Evolutionary conservation across 768 basidiomycete genomes (phyloP).

Genomic region (Termitomyces sp.): DNA sequence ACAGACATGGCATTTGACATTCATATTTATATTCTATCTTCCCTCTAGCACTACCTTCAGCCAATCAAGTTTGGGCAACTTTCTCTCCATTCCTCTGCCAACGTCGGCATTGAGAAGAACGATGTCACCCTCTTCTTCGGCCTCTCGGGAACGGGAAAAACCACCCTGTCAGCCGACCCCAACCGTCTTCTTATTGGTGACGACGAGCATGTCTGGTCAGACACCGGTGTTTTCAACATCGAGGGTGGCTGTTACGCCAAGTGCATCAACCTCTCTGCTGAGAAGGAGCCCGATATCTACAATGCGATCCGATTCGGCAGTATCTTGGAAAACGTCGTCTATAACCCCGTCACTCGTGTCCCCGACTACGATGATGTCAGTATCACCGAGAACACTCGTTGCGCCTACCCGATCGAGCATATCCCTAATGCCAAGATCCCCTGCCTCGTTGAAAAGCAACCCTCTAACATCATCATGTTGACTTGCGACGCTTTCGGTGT

Average conservation of each 20-base stretch:
- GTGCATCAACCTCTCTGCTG: conserved; percentile 90
- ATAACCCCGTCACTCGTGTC: conserved; percentile 72
- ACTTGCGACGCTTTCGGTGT: conserved; percentile 99
- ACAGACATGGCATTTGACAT: conserved; percentile 4
- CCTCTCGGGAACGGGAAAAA: conserved; percentile 97
- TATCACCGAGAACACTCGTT: conserved; percentile 99
- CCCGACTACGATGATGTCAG: conserved; percentile 95
- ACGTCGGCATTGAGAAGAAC: conserved; percentile 81
- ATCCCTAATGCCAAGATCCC: conserved; percentile 96
- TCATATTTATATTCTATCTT: conserved; percentile 8
- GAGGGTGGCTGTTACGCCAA: conserved; percentile 99
- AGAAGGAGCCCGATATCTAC: conserved; percentile 98
- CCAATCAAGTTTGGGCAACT: conserved; percentile 98
- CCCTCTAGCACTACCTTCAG: conserved; percentile 84
- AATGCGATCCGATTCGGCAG: conserved; percentile 92
- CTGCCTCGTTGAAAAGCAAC: conserved; percentile 81
- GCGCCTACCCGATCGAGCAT: conserved; percentile 97
- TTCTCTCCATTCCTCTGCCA: conserved; percentile 96
- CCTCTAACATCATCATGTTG: conserved; percentile 93
- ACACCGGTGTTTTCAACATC: conserved; percentile 99
- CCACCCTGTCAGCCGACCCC: conserved; percentile 95
- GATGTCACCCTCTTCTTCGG: conserved; percentile 99
- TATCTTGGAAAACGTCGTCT: conserved; percentile 99
- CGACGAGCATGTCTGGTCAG: conserved; percentile 99
- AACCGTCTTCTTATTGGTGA: conserved; percentile 93